Base-by-base conservation (phyloP, 139 green algal genomes). In the Nannochloris sp. region DNA sequence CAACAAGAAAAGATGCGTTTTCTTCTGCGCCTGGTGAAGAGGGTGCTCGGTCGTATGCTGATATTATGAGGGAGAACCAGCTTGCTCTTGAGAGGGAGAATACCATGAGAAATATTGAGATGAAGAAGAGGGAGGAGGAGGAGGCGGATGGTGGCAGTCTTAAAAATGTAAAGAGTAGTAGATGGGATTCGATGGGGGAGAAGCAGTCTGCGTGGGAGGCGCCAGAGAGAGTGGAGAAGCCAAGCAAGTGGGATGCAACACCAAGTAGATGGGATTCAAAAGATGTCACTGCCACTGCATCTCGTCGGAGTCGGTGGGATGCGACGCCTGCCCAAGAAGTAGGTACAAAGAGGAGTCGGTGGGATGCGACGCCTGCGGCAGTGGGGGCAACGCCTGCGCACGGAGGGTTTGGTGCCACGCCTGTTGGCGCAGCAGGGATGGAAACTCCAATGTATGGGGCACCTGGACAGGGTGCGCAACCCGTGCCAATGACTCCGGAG, bases 1-100 rank as follows among this genome's bases (percentile, higher is more conserved):
- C 92, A 1, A 78, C 83, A 14, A 78, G 92, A n/a, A 87, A 90
- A 48, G 92, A 97, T 60, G 83, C 92, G 0, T 97, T 95, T 78
- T 74, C 23, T 83, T 93, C 66, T 83, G 89, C 64, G 89, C 88
- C 50, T 70, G 80, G 63, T n/a, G 57, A 86, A 54, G 72, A 65
- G 2, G 61, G 59, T 19, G 70, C 78, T 19, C 34, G 72, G 24
- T 96, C 83, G 4, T 97, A 97, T 60, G 91, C 83, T 5, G 92
- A 98, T 60, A 79, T 91, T 6, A 91, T 98, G 83, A 71, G 76
- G 4, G 83, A 95, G 67, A 69, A 85, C 68, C 69, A 83, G 72
- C 66, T 96, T 55, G 75, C 83, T 48, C 71, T 87, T 5, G 89
- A 96, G 76, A 78, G 84, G 31, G 90, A 95, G 62, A 95, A 97